phyloP scores from a whole-genome alignment of 768 basidiomycete genomes.

The Pleurotus ostreatus region DNA sequence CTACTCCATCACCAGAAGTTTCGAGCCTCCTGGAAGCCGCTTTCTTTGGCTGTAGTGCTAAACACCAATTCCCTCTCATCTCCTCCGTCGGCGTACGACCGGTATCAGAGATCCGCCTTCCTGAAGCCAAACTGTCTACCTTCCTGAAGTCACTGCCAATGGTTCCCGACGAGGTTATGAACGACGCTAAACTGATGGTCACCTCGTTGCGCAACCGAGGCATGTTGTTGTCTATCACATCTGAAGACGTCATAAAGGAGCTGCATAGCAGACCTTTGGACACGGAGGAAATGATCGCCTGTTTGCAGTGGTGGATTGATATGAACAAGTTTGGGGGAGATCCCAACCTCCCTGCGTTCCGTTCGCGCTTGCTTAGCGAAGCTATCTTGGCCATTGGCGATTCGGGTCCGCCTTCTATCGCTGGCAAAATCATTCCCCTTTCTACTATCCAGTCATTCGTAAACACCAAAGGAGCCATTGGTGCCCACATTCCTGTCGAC shows the following conservation, averaged over 20 bases:
- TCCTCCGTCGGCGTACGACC: constrained; percentile 70
- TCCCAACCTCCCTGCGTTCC: constrained; percentile 40
- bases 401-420: constrained; percentile 19
- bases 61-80: constrained; percentile 59
- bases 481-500: constrained; percentile 58
- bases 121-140: constrained; percentile 60
- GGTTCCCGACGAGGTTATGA: constrained; percentile 56
- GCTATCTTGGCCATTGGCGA: constrained; percentile 52
- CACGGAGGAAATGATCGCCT: constrained; percentile 73
- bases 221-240: constrained; percentile 70
- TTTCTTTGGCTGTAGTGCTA: constrained; percentile 67
- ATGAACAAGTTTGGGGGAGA: constrained; percentile 30
- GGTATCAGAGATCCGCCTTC: constrained; percentile 66
- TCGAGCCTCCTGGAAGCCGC: constrained; percentile 65
- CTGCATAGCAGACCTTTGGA: constrained; percentile 65
- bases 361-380: constrained; percentile 63
- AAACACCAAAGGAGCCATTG: constrained; percentile 50
- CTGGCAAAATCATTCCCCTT: constrained; percentile 63
- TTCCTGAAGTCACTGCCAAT: constrained; percentile 81
- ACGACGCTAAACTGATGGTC: constrained; percentile 57
- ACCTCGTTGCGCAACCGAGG: constrained; percentile 54
- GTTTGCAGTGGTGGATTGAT: constrained; percentile 83
- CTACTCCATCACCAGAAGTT: constrained; percentile 83
- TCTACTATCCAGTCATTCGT: constrained; percentile 68
- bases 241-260: constrained; percentile 80